A percentile compares a stretch with the other conserved stretches of the same genome.
Conservation (phyloP, 805 yeast species). For the Nakazawaea siamensis region DNA sequence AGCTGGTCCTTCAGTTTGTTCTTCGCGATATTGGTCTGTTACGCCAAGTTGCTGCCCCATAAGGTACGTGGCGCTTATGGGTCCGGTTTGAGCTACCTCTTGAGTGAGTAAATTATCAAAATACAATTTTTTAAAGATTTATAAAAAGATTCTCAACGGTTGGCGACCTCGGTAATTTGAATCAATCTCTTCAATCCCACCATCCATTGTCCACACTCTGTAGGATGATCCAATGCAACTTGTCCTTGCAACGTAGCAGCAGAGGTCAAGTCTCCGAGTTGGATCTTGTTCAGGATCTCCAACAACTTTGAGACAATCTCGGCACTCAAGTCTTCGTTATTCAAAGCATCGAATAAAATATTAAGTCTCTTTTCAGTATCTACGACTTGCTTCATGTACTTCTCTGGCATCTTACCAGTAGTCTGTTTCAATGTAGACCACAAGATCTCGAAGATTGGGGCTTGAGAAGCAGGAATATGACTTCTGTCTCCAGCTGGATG, state of each 20-base stretch:
- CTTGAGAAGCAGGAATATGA: conserved; percentile 52
- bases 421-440: conserved; percentile 48
- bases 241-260: conserved; percentile 53
- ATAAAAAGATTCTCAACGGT: conserved; percentile 1
- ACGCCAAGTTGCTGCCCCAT: conserved; percentile 20
- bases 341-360: conserved; percentile 69
- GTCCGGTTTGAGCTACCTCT: conserved; percentile 18
- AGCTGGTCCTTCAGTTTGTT: conserved; percentile 25
- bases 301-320: conserved; percentile 48
- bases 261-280: conserved; percentile 40
- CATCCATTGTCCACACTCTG: conserved; percentile 87
- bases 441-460: conserved; percentile 53
- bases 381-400: conserved; percentile 58
- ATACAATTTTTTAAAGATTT: no score
- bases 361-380: conserved; percentile 81
- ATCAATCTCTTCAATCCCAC: conserved; percentile 85
- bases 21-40: conserved; percentile 29
- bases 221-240: conserved; percentile 54
- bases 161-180: conserved; percentile 52
- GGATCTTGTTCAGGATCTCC: conserved; percentile 41
- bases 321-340: conserved; percentile 57
- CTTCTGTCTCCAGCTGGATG: conserved; percentile 61
- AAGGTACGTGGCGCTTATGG: conserved; percentile 31
- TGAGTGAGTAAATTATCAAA: conserved; percentile 2
- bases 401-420: conserved; percentile 68